Conservation (phyloP, 2,329 filamentous ascomycete genomes). For the Chlorencoelia australis region DNA sequence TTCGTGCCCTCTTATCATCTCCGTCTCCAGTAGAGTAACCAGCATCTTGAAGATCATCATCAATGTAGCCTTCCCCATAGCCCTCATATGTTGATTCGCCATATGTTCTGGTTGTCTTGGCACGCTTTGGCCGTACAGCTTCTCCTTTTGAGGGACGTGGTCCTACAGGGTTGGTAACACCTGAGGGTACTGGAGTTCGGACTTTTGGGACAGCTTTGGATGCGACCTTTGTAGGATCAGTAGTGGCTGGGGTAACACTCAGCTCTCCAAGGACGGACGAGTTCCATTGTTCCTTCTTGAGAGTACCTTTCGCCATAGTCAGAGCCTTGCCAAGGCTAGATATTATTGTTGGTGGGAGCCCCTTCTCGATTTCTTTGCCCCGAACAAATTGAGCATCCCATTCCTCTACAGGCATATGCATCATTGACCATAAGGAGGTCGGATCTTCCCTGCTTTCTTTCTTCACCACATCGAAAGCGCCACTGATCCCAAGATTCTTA, state of each 20-base stretch:
- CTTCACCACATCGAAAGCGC: conserved; percentile 50
- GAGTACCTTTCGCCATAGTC: conserved; percentile 46
- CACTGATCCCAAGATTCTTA: conserved; percentile 51
- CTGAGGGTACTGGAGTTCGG: neutral
- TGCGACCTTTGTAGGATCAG: conserved; percentile 10
- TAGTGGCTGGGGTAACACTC: conserved; percentile 5
- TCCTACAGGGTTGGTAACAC: neutral
- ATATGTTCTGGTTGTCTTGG: conserved; percentile 65
- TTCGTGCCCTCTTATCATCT: conserved; percentile 48
- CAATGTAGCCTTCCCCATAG: conserved; percentile 61
- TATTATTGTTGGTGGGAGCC: conserved; percentile 37
- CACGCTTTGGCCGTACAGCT: conserved; percentile 47
- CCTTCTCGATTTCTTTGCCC: conserved; percentile 44
- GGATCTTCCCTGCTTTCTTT: conserved; percentile 35
- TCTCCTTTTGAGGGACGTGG: conserved; percentile 1
- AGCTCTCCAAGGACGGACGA: conserved; percentile 48
- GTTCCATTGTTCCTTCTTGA: conserved; percentile 47
- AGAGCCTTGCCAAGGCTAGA: conserved; percentile 40
- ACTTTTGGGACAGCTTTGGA: conserved; percentile 12
- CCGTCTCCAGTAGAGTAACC: conserved; percentile 66
- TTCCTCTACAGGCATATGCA: conserved; percentile 41
- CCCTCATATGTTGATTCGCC: conserved; percentile 66
- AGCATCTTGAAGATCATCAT: conserved; percentile 52
- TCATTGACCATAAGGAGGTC: conserved; percentile 36
- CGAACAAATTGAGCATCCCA: conserved; percentile 46